Percentiles rank a stretch among this genome's conserved stretches.
phyloP scores from a whole-genome alignment of 2,329 filamentous ascomycete species.

The Hymenoscyphus albidus region DNA sequence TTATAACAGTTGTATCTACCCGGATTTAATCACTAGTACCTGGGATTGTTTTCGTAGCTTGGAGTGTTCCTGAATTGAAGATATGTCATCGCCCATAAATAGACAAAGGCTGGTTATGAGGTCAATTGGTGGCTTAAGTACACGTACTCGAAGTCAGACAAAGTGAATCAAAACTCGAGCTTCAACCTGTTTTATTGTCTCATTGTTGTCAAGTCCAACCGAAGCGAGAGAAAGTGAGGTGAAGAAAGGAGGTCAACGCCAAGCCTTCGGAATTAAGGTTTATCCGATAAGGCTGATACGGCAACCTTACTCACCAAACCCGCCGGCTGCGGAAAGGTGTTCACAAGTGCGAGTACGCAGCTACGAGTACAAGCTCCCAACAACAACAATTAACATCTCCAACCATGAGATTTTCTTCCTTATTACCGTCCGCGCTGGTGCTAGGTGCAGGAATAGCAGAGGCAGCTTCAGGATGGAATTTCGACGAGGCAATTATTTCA shows the following conservation, averaged over 20 bases:
- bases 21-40: background rate
- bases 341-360: slow-evolving; percentile 8
- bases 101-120: background rate
- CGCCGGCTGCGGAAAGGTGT: slow-evolving; percentile 7
- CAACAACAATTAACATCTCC: slow-evolving; percentile 8
- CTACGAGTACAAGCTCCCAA: slow-evolving; percentile 6
- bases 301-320: background rate
- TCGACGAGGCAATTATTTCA: slow-evolving; percentile 67
- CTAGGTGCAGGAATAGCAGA: slow-evolving; percentile 38
- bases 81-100: background rate
- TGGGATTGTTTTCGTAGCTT: background rate
- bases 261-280: background rate
- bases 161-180: background rate
- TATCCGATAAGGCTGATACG: slow-evolving; percentile 1
- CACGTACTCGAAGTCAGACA: no score
- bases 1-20: background rate
- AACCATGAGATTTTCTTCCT: slow-evolving; percentile 42
- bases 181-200: background rate
- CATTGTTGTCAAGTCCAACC: background rate
- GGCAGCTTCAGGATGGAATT: slow-evolving; percentile 61
- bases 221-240: background rate
- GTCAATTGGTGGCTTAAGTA: no score
- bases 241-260: background rate
- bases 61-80: background rate
- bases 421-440: slow-evolving; percentile 41